Evolutionary conservation across 139 green algal genomes (phyloP).

Genomic region (Nannochloris sp.): DNA sequence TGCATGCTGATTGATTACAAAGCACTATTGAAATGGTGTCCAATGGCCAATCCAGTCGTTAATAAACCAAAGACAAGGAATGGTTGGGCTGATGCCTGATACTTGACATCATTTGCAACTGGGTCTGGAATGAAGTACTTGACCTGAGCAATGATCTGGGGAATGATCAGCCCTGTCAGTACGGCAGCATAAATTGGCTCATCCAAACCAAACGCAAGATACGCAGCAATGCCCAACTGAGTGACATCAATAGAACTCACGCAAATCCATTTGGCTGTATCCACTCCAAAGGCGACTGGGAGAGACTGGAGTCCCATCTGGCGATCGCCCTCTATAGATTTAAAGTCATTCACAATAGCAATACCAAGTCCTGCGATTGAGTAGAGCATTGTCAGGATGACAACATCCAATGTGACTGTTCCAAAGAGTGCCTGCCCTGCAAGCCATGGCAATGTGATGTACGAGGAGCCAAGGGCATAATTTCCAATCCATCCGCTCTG

Average conservation of each 20-base stretch:
- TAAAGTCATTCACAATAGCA: conserved; percentile 99
- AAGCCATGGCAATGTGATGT: conserved; percentile 96
- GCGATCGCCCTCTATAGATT: conserved; percentile 82
- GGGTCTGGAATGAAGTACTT: conserved; percentile 97
- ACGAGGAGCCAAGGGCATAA: conserved; percentile 90
- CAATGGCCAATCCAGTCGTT: conserved; percentile 86
- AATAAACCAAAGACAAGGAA: conserved; percentile 98
- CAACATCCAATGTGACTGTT: conserved; percentile 78
- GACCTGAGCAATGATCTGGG: conserved; percentile 87
- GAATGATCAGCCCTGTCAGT: conserved; percentile 84
- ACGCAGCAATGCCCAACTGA: conserved; percentile 76
- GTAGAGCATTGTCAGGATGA: conserved; percentile 95
- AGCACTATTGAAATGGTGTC: conserved; percentile 32
- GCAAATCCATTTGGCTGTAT: conserved; percentile 97
- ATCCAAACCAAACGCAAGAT: conserved; percentile 71
- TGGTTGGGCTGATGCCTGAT: conserved; percentile 54
- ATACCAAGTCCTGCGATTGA: conserved; percentile 94
- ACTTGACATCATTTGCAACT: conserved; percentile 95
- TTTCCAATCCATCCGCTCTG: conserved; percentile 89
- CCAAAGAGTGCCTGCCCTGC: conserved; percentile 90
- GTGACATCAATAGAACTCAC: conserved; percentile 90
- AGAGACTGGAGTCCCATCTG: conserved; percentile 81
- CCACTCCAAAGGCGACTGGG: conserved; percentile 93
- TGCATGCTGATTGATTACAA: background rate
- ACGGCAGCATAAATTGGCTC: conserved; percentile 77